These are phyloP conservation scores for Chytriomyces sp. DNA, from an alignment of 192 early-diverging fungal species.

Conservation along the genomic window DNA sequence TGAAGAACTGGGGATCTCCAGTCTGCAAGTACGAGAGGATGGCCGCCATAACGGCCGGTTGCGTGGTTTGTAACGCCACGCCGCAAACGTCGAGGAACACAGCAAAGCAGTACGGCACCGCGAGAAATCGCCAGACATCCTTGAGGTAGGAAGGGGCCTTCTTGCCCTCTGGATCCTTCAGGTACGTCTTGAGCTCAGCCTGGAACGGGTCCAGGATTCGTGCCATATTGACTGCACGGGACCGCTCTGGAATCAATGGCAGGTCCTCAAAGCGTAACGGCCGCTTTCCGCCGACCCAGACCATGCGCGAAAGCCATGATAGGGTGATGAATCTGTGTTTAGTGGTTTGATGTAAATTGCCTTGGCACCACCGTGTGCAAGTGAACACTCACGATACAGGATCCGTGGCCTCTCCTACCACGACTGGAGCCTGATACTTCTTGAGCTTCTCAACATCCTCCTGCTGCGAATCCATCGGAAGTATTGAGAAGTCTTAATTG, in stretches of 20 bases:
- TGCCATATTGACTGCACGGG: not conserved
- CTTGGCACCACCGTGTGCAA: too few relatives aligned
- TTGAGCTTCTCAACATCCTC: too few relatives aligned
- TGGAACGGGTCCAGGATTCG: slow-evolving; percentile 1
- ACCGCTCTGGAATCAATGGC: not conserved
- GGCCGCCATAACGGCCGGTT: slow-evolving; percentile 13
- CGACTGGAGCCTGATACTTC: too few relatives aligned
- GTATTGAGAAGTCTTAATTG: too few relatives aligned
- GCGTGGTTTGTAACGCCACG: not conserved
- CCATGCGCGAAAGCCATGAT: slow-evolving; percentile 1
- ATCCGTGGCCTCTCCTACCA: slow-evolving; percentile 9
- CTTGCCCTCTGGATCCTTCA: not conserved
- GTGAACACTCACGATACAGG: too few relatives aligned
- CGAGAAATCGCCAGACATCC: slow-evolving; percentile 9
- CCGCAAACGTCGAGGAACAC: not conserved
- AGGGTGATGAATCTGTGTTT: slow-evolving; percentile 24
- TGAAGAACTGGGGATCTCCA: slow-evolving; percentile 2
- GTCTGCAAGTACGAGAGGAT: slow-evolving; percentile 1
- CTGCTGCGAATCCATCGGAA: too few relatives aligned
- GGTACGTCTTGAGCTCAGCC: not conserved
- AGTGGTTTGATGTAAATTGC: too few relatives aligned
- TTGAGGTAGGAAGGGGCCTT: slow-evolving; percentile 1
- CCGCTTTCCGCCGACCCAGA: not conserved
- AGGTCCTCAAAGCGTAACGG: slow-evolving; percentile 15
- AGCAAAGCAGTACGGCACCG: not conserved